These are phyloP conservation scores for Evernia prunastri DNA, from an alignment of 495 filamentous ascomycete species.

Conservation along the genomic window DNA sequence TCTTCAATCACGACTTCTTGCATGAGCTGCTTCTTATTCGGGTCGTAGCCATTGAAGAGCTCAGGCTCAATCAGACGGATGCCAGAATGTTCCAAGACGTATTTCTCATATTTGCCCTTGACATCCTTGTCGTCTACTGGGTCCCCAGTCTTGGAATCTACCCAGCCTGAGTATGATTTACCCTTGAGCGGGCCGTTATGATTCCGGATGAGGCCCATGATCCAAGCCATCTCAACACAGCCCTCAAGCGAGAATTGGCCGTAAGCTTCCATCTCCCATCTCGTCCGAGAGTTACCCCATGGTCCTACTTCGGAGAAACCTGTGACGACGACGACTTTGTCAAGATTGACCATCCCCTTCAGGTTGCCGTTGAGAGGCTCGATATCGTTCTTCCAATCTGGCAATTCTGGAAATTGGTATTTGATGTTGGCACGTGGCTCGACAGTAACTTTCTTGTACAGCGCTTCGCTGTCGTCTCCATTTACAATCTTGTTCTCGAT, in stretches of 20 bases:
- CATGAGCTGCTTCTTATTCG: slow-evolving; percentile 94
- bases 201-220: slow-evolving; percentile 99
- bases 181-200: slow-evolving; percentile 98
- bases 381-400: slow-evolving; percentile 85
- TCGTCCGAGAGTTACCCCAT: slow-evolving; percentile 95
- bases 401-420: slow-evolving; percentile 83
- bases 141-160: slow-evolving; percentile 87
- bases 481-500: slow-evolving; percentile 98
- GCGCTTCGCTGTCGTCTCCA: slow-evolving; percentile 79
- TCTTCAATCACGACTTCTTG: slow-evolving; percentile 97
- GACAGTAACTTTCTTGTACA: slow-evolving; percentile 90
- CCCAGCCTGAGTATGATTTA: slow-evolving; percentile 94
- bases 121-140: slow-evolving; percentile 98
- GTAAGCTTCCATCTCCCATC: slow-evolving; percentile 98
- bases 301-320: slow-evolving; percentile 95
- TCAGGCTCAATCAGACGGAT: slow-evolving; percentile 98
- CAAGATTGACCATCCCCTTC: slow-evolving; percentile 96
- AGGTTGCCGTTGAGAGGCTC: slow-evolving; percentile 79
- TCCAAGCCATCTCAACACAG: slow-evolving; percentile 99
- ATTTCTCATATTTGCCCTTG: slow-evolving; percentile 92
- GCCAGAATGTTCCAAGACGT: slow-evolving; percentile 92
- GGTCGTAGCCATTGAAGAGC: slow-evolving; percentile 94
- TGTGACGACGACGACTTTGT: slow-evolving; percentile 95
- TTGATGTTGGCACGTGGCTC: slow-evolving; percentile 97
- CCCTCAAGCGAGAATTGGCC: slow-evolving; percentile 96